phyloP scores from a whole-genome alignment of 257 asterid species.

The Pogostemon cablin region DNA sequence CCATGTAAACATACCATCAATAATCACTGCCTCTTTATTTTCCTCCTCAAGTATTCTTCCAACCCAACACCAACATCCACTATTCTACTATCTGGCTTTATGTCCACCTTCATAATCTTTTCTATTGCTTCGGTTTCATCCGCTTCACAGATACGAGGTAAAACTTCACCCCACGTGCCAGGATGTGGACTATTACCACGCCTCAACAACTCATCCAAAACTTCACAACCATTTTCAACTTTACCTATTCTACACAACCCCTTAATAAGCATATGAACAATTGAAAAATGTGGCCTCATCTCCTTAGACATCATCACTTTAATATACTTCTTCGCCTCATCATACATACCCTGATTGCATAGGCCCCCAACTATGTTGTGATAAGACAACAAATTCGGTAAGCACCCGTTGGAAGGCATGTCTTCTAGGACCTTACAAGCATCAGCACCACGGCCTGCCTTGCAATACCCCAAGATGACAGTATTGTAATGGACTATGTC shows the following conservation, averaged over 20 bases:
- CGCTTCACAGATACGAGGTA: slow-evolving; percentile 57
- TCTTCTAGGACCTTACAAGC: slow-evolving; percentile 86
- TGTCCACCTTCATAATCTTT: slow-evolving; percentile 56
- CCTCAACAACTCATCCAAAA: slow-evolving; percentile 54
- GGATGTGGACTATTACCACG: slow-evolving; percentile 56
- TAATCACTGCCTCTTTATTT: slow-evolving; percentile 43
- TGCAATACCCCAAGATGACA: slow-evolving; percentile 76
- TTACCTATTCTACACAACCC: slow-evolving; percentile 71
- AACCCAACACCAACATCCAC: slow-evolving; percentile 68
- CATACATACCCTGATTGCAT: slow-evolving; percentile 75
- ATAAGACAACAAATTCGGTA: slow-evolving; percentile 76
- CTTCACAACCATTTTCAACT: slow-evolving; percentile 72
- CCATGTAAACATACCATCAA: background rate
- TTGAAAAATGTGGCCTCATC: slow-evolving; percentile 69
- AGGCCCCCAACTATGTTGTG: slow-evolving; percentile 71
- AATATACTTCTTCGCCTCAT: slow-evolving; percentile 62
- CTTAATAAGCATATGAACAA: slow-evolving; percentile 55
- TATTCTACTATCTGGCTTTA: slow-evolving; percentile 60
- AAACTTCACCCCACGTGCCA: slow-evolving; percentile 74
- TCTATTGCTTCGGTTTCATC: slow-evolving; percentile 45
- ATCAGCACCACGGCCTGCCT: slow-evolving; percentile 75
- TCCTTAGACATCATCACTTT: slow-evolving; percentile 62
- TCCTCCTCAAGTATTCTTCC: slow-evolving; percentile 66
- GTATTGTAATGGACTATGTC: slow-evolving; percentile 88
- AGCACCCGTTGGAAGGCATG: slow-evolving; percentile 81